Base-by-base conservation (phyloP, 768 basidiomycete genomes). In the Chalciporus chontae region DNA sequence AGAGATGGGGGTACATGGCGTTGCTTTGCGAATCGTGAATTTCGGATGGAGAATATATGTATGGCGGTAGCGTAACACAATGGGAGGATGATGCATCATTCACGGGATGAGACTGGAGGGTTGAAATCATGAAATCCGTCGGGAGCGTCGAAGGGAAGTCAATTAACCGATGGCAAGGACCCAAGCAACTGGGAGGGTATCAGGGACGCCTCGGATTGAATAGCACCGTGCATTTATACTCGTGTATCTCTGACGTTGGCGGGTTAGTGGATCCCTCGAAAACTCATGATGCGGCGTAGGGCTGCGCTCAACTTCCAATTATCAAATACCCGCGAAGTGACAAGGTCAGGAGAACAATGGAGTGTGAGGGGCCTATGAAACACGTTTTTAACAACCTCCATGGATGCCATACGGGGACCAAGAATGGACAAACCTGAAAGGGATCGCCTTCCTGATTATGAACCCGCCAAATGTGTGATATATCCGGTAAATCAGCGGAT, bases 401-500 rank as follows among this genome's bases (percentile, higher is more conserved):
- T 57, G 51, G 37, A 44, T 39, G 45, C 47, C 39, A 29, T 57
- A 51, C 51, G 31, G 45, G 46, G 29, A 21, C 44, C 45, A 58
- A 60, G 62, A 65, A 61, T 65, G 65, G 61, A 65, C 50, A 24
- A 26, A 31, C 58, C 44, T 48, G 59, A 58, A 62, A 54, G 50
- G 49, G 57, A 61, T 56, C 53, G 43, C 42, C 52, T 54, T 52
- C 42, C 42, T 52, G 50, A 60, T 55, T 44, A 40, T 42, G 54
- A 48, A 50, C 44, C 46, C 26, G 51, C 52, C 18, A 50, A 34
- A 26, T 34, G 43, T 15, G 55, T 31, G 60, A 63, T 64, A 68
- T 68, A 68, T 68, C 66, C 11, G 64, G 66, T 53, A 62, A 57
- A 69, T 69, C 66, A 69, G 66, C 56, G 39, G 53, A 43, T 14